Conservation (phyloP, 352 stramenopile species). For the Thalassiosira gravida region DNA sequence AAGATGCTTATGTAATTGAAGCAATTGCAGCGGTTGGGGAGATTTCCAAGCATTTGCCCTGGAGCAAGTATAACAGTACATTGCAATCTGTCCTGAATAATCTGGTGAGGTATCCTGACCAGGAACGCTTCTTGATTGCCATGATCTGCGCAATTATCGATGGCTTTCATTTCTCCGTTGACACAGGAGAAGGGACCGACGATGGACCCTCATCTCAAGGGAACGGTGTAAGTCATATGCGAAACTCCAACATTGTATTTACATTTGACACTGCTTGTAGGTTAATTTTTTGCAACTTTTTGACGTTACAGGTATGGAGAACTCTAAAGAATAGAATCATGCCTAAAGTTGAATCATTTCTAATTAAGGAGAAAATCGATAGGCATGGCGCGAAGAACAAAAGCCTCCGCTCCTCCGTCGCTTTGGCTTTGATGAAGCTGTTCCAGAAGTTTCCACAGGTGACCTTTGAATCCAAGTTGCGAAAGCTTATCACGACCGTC, state of each 20-base stretch:
- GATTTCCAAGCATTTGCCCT: conserved; percentile 91
- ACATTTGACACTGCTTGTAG: neutral
- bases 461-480: conserved; percentile 92
- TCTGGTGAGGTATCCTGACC: conserved; percentile 89
- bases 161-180: conserved; percentile 93
- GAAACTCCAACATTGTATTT: conserved; percentile 51
- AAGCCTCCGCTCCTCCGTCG: conserved; percentile 91
- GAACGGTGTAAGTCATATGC: conserved; percentile 58
- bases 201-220: conserved; percentile 1
- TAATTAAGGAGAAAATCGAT: conserved; percentile 84
- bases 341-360: conserved; percentile 85
- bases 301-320: conserved; percentile 71
- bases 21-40: conserved; percentile 91
- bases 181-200: conserved; percentile 31
- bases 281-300: neutral
- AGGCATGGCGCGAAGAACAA: conserved; percentile 88
- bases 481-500: conserved; percentile 91
- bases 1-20: conserved; percentile 92
- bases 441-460: conserved; percentile 90
- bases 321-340: conserved; percentile 85
- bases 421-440: conserved; percentile 95
- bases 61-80: conserved; percentile 94
- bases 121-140: conserved; percentile 88
- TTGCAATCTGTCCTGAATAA: conserved; percentile 91
- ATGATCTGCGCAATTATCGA: conserved; percentile 94